These are phyloP conservation scores for Ophiostoma perfectum DNA, from an alignment of 2,329 filamentous ascomycete species.

Conservation along the genomic window DNA sequence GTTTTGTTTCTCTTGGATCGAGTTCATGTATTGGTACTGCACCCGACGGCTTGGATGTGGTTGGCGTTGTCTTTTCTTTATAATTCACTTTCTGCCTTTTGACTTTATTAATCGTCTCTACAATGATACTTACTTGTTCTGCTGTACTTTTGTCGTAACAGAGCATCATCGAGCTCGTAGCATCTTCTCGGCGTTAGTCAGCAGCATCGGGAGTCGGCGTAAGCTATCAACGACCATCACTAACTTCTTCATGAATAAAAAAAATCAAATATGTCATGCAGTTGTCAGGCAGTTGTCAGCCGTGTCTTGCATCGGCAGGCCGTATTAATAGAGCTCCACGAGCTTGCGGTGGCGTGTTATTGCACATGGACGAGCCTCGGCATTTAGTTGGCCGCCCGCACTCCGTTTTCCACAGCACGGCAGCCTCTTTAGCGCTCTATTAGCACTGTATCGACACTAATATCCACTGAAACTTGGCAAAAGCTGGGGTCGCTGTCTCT, in stretches of 20 bases:
- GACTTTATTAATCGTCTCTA: too few species aligned
- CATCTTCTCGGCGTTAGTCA: too few species aligned
- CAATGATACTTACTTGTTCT: too few species aligned
- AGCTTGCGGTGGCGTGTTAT: neutral
- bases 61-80: neutral
- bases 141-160: too few species aligned
- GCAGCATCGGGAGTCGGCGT: too few species aligned
- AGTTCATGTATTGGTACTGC: neutral
- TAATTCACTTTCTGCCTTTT: neutral
- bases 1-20: neutral
- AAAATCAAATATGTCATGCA: too few species aligned
- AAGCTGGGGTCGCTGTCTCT: conserved; percentile 5
- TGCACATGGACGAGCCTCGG: conserved; percentile 8
- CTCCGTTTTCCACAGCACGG: neutral
- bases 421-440: neutral
- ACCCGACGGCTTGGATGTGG: neutral
- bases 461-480: neutral
- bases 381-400: neutral
- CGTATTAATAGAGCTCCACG: neutral
- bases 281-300: neutral
- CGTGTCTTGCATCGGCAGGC: neutral
- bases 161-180: too few species aligned
- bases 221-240: too few species aligned
- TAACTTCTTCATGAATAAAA: too few species aligned
- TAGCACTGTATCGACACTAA: neutral